These are phyloP conservation scores for Metschnikowia kofuensis DNA, from an alignment of 805 yeast genomes.

Conservation along the genomic window DNA sequence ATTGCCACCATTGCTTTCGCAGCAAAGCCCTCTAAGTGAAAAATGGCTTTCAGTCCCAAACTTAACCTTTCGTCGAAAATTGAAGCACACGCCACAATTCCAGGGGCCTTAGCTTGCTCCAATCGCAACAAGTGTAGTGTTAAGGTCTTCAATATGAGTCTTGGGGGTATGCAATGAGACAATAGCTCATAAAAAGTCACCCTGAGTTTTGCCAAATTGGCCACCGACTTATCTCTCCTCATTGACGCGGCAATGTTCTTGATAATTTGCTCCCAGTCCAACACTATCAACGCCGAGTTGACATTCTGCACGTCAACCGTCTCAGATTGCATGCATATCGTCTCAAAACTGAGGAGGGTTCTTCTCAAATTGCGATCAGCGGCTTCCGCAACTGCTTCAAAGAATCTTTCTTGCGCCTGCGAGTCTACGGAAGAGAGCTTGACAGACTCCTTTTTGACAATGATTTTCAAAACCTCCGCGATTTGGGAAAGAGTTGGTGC, in stretches of 20 bases:
- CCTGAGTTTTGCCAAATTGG: slow-evolving; percentile 58
- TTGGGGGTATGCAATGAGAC: slow-evolving; percentile 92
- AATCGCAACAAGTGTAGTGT: slow-evolving; percentile 43
- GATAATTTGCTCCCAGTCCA: slow-evolving; percentile 92
- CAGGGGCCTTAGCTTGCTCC: slow-evolving; percentile 32
- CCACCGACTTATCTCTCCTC: slow-evolving; percentile 60
- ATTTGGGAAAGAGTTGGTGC: slow-evolving; percentile 70
- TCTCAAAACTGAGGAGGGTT: slow-evolving; percentile 76
- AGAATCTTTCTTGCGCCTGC: slow-evolving; percentile 30
- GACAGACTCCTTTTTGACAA: slow-evolving; percentile 57
- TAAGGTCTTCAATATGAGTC: slow-evolving; percentile 63
- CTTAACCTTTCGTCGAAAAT: slow-evolving; percentile 81
- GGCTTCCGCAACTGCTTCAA: slow-evolving; percentile 50
- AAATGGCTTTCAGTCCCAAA: slow-evolving; percentile 83
- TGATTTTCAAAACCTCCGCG: slow-evolving; percentile 48
- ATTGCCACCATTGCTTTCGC: slow-evolving; percentile 75
- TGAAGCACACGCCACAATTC: slow-evolving; percentile 59
- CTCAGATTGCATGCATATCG: slow-evolving; percentile 71
- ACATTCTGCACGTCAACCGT: slow-evolving; percentile 32
- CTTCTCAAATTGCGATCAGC: slow-evolving; percentile 74
- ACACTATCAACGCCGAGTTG: slow-evolving; percentile 46
- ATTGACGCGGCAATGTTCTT: slow-evolving; percentile 60
- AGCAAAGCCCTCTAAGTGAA: slow-evolving; percentile 91
- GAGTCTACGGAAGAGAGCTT: slow-evolving; percentile 40
- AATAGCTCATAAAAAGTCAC: slow-evolving; percentile 75